These are phyloP conservation scores for Dalbergia oliveri DNA, from an alignment of 306 rosid species.

Conservation along the genomic window DNA sequence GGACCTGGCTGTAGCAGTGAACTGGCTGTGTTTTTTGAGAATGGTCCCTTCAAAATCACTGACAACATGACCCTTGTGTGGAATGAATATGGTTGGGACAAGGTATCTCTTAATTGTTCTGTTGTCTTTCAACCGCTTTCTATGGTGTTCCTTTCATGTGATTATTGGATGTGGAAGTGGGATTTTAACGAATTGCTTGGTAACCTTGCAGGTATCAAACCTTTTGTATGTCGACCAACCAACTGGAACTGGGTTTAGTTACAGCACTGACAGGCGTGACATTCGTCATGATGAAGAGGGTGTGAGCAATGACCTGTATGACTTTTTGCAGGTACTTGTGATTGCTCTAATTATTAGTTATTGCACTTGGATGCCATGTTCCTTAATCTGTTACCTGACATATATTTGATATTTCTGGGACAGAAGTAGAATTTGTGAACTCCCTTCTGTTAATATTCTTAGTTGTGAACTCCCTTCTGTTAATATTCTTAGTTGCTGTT, in stretches of 20 bases:
- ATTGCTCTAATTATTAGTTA: constrained; percentile 31
- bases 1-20: constrained; percentile 99
- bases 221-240: constrained; percentile 98
- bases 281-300: constrained; percentile 90
- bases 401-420: constrained; percentile 20
- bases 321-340: constrained; percentile 78
- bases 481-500: background rate
- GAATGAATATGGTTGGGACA: constrained; percentile 97
- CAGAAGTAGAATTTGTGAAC: background rate
- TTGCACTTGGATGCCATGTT: constrained; percentile 15
- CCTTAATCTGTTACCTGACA: constrained; percentile 16
- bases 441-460: background rate
- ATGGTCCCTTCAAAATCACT: constrained; percentile 89
- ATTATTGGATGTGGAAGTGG: background rate
- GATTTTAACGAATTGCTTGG: constrained; percentile 37
- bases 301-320: constrained; percentile 90
- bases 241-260: constrained; percentile 96
- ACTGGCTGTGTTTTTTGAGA: constrained; percentile 93
- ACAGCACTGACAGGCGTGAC: constrained; percentile 75
- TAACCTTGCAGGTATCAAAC: constrained; percentile 80
- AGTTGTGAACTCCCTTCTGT: background rate
- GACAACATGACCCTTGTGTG: constrained; percentile 89
- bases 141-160: background rate
- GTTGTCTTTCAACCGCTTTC: constrained; percentile 29
- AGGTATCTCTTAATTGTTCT: constrained; percentile 57